Base-by-base conservation (phyloP, 768 basidiomycete genomes). In the Serendipita sp. region DNA sequence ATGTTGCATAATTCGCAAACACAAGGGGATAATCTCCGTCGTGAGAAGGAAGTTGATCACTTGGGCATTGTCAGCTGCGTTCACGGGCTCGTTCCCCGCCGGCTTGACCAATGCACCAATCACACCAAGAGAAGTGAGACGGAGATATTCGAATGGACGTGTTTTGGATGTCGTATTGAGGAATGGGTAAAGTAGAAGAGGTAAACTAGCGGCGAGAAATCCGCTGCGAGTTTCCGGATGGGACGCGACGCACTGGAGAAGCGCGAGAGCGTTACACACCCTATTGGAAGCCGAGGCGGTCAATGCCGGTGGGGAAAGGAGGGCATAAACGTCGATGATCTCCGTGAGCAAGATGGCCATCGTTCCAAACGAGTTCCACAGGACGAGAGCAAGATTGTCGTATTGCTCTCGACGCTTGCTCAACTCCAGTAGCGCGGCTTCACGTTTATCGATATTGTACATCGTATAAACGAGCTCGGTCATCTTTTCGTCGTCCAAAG, bases 351-450 rank as follows among this genome's bases (percentile, higher is more conserved):
- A 81, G 2, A 92, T 91, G 23, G 23, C 92, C 95, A 99, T 98
- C 69, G 98, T 89, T 60, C 95, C 95, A 71, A 97, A 99, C 1
- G 93, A 93, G 71, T 98, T 94, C 96, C 96, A 99, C 4, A 99
- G 80, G 30, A 99, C 90, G 47, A 98, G 81, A 1, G 96, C 96
- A 52, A 99, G 84, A 75, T 99, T 94, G 73, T 99, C 96, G 72
- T 95, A 98, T 75, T 98, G 94, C 76, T 98, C 96, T 68, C 96
- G 79, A 79, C 97, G 98, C 81, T 99, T 98, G 77, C 91, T 95
- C 70, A 99, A 79, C 76, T 99, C 96, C 64, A 98, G 79, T 58
- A 99, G 78, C 1, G 96, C 95, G 1, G 80, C 80, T 72, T 99
- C 96, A 67, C 95, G 81, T n/a, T 86, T 83, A 64, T 78, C 81